Evolutionary conservation across 1,139 yeast species (phyloP), one percentile per base, ranked within the genome.

Genomic region (Nadsonia commutata): DNA sequence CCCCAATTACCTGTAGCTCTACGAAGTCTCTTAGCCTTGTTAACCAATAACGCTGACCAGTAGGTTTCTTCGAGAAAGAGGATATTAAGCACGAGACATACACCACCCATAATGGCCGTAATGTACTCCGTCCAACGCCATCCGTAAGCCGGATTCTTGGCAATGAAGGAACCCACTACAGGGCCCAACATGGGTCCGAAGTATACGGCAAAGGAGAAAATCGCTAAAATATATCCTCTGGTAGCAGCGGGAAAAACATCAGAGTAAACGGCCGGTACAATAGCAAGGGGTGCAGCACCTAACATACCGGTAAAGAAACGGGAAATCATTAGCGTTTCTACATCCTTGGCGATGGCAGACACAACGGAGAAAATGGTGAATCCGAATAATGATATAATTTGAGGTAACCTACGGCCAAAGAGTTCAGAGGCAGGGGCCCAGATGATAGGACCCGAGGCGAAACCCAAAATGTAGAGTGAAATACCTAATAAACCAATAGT

Each of bases 391-490:
- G 85, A 72, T 2, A 72, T 47, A 0, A 79, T 49, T 41, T 80
- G 51, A 3, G 82, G 76, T 2, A 66, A 59, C 54, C 71, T 72
- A 58, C 94, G 71, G 41, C 95, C 94, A 51, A 70, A 77, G 41
- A 80, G 56, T 58, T 81, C 94, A 7, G 86, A 77, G 41, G 81
- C 56, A 3, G 94, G 94, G 17, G 88, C 94, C 77, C 83, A 83
- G 21, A 81, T 52, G 36, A 82, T 66, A 3, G 94, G 94, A 16
- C 94, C 94, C 0, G 80, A 70, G 0, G 94, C 94, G 60, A 81
- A 83, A n/a, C 94, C 94, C 38, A 79, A 55, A 18, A 84, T 90
- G 53, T 73, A 84, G 20, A 83, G 65, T 0, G 94, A 74, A 9
- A 81, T 70, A 41, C 83, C 80, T 36, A 83, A 66, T 49, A 4